A percentile compares a stretch with the other conserved stretches of the same genome.
Conservation (phyloP, 163 green algal genomes). For the Scenedesmus sp. region DNA sequence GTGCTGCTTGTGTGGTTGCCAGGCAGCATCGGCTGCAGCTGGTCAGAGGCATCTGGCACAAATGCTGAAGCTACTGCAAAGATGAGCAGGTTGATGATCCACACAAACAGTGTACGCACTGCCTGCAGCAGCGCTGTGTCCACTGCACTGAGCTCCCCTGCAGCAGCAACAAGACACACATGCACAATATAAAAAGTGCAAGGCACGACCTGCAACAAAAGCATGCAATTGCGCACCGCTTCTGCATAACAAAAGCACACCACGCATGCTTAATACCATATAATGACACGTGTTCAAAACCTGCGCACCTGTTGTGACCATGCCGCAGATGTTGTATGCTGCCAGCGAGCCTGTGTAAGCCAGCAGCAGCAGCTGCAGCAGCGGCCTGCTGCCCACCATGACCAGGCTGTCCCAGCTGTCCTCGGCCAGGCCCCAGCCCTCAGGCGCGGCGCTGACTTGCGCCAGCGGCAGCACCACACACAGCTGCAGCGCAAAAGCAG, state of each 20-base stretch:
- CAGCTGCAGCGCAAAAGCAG: not conserved
- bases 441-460: not conserved
- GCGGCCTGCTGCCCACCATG: slow-evolving; percentile 1
- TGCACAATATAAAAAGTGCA: not conserved
- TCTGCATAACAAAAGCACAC: too few relatives aligned
- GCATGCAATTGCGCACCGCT: not conserved
- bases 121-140: slow-evolving; percentile 50
- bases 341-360: slow-evolving; percentile 27
- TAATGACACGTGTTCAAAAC: not conserved
- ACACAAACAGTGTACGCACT: slow-evolving; percentile 49
- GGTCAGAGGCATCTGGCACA: slow-evolving; percentile 11
- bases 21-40: not conserved
- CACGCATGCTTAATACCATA: not conserved
- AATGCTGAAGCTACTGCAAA: slow-evolving; percentile 12
- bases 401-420: slow-evolving; percentile 25
- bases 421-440: slow-evolving; percentile 32
- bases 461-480: not conserved
- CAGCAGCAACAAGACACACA: not conserved
- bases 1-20: not conserved
- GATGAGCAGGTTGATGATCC: slow-evolving; percentile 41
- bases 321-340: slow-evolving; percentile 47
- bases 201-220: not conserved
- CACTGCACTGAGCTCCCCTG: slow-evolving; percentile 40
- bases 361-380: slow-evolving; percentile 39
- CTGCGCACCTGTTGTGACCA: slow-evolving; percentile 38